Evolutionary conservation across 148 eudicot species (phyloP).

Genomic region (Chenopodium suecicum): DNA sequence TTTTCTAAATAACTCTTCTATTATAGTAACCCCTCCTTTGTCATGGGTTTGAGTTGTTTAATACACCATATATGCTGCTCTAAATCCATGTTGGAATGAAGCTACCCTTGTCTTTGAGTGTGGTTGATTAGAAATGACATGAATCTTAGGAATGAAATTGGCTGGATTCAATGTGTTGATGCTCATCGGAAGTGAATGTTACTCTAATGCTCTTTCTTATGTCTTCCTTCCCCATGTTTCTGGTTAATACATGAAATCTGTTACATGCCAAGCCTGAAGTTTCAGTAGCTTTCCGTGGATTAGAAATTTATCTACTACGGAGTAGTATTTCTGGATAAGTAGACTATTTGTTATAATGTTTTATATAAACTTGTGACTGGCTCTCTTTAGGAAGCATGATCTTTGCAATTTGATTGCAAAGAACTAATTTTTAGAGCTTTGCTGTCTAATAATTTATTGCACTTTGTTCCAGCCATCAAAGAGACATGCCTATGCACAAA

Average conservation of each 20-base stretch:
- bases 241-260: background rate
- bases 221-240: background rate
- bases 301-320: background rate
- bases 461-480: conserved; percentile 69
- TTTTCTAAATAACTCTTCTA: background rate
- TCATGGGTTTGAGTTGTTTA: background rate
- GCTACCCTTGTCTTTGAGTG: too few species aligned
- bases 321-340: background rate
- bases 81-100: too few species aligned
- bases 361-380: background rate
- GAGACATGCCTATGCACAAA: conserved; percentile 81
- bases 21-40: too few species aligned
- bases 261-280: background rate
- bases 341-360: background rate
- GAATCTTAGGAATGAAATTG: too few species aligned
- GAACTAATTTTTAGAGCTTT: background rate
- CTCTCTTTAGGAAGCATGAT: too few species aligned
- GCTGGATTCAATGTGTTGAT: background rate
- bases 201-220: background rate
- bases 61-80: too few species aligned
- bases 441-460: conserved; percentile 9
- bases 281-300: background rate
- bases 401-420: background rate
- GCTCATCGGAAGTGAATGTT: background rate
- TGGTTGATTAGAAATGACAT: too few species aligned